A percentile compares a stretch with the other conserved stretches of the same genome.
Conservation (phyloP, 2,329 filamentous ascomycete genomes). For the Fusarium circinatum region DNA sequence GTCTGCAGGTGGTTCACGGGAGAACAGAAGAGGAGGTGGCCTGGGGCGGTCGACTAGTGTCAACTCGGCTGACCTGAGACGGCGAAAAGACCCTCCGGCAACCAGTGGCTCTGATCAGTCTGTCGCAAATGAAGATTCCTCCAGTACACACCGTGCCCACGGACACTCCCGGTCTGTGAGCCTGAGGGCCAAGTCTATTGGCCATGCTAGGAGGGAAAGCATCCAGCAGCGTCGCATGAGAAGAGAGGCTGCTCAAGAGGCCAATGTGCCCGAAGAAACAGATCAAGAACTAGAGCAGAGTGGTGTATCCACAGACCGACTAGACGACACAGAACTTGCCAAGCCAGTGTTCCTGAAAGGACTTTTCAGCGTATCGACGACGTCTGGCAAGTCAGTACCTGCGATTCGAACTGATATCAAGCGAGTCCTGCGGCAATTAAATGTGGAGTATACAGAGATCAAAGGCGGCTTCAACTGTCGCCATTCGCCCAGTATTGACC, state of each 20-base stretch:
- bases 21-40: constrained; percentile 70
- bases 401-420: constrained; percentile 92
- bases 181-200: constrained; percentile 84
- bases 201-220: constrained; percentile 89
- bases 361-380: constrained; percentile 96
- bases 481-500: constrained; percentile 88
- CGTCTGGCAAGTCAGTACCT: constrained; percentile 87
- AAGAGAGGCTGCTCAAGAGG: constrained; percentile 76
- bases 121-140: constrained; percentile 63
- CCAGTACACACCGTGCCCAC: constrained; percentile 62
- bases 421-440: constrained; percentile 85
- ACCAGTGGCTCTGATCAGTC: constrained; percentile 86
- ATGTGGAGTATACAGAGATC: constrained; percentile 92
- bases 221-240: constrained; percentile 86
- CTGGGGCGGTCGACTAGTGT: constrained; percentile 91
- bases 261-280: constrained; percentile 90
- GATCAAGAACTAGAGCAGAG: constrained; percentile 78
- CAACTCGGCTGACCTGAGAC: constrained; percentile 83
- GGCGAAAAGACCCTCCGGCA: constrained; percentile 76
- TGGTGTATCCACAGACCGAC: constrained; percentile 68
- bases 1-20: constrained; percentile 65
- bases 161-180: constrained; percentile 69
- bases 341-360: constrained; percentile 97
- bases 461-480: constrained; percentile 92
- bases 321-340: constrained; percentile 79